Evolutionary conservation across 805 yeast species (phyloP), one percentile per base, ranked within the genome.

Genomic region (Ogataea nonfermentans): DNA sequence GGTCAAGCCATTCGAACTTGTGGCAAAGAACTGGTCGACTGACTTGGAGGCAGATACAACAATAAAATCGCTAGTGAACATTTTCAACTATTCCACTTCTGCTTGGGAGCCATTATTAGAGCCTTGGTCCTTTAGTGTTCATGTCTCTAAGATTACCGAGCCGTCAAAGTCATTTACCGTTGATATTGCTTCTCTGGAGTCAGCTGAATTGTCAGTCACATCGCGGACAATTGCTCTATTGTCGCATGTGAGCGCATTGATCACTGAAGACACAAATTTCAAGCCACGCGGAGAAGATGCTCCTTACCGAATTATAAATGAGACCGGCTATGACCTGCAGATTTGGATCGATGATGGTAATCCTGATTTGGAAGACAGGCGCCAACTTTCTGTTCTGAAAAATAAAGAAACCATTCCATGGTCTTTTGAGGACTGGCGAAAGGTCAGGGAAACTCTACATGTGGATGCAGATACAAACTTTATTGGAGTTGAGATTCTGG

Each of bases 101-200:
- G 76, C 88, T 0, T 90, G 99, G 98, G 98, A 93, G 54, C 97
- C 99, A 0, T 66, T 93, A 32, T 60, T 93, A 35, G 99, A 93
- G 55, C 82, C 91, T 0, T 84, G 95, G 85, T 81, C 87, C 6
- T 68, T 91, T 35, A 79, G 87, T 0, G 62, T 86, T 9, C 87
- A 84, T 57, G 77, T 84, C 2, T 69, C 85, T 1, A 76, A 74
- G 37, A 63, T 63, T 0, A 43, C 56, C 0, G 68, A 67, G 10
- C 73, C 78, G 0, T 70, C 71, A 5, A 67, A 73, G 5, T 67
- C 76, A 13, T 52, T 83, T 3, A 57, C 72, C 24, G 68, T 91
- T 31, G 90, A 87, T 53, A 65, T 93, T 5, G 75, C 77, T n/a
- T 82, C 96, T 0, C 69, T 87, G 43, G 76, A 84, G 48, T 61